Evolutionary conservation across 1,284 basidiomycete species (phyloP), one percentile per base, ranked within the genome.

Genomic region (Apiotrichum montevideense): DNA sequence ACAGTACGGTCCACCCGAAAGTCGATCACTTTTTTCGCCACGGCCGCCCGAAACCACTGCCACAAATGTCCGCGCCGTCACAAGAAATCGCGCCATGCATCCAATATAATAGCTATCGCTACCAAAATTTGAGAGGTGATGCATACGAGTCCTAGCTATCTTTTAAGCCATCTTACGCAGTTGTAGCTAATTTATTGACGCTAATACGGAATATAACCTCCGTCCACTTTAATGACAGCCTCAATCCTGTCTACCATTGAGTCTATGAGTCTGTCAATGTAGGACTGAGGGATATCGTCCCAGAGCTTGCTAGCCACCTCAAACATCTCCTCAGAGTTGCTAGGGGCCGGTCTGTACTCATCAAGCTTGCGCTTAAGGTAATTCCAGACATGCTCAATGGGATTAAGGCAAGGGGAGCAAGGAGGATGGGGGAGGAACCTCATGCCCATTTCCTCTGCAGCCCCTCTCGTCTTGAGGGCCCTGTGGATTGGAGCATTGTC

Each of bases 351-450:
- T 3, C 21, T 3, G 37, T 41, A 11, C 13, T 4, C 15, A 8
- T 5, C 32, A 9, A 51, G 51, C 35, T 29, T 15, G 6, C 50
- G 13, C 35, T 52, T 52, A 35, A 52, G 50, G 7, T n/a, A 4
- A 6, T 34, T 45, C 41, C 41, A 52, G 14, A 21, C 42, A 44
- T 52, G 40, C 41, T 52, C 51, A 43, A 44, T 44, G 21, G 51
- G 51, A 15, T 52, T 52, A 32, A 52, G 51, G 32, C 43, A 43
- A 1, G 51, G 49, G 39, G 49, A 51, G 29, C 14, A 44, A 14
- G 41, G 32, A 7, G 42, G 51, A 33, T 52, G 51, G 41, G 21
- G 29, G 3, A 52, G 32, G 35, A 35, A 44, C 34, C 32, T 15
- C 32, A 52, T 35, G 9, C 42, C 41, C 3, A 35, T n/a, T 8